Base-by-base conservation (phyloP, 2,329 filamentous ascomycete species). In the Penicillium concentricum region DNA sequence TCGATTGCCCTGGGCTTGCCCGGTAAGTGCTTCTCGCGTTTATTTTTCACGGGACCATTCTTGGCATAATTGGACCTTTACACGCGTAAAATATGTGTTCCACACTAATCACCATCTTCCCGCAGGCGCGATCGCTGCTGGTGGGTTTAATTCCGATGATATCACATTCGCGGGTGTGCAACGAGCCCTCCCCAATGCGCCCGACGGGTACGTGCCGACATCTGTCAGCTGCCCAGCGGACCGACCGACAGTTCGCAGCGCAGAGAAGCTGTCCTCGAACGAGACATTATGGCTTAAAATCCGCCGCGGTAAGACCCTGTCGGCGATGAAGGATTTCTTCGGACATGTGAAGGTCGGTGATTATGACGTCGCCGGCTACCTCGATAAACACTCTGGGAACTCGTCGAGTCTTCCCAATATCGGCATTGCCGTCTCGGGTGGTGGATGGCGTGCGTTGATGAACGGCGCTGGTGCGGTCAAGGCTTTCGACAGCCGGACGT, bases 371-470 rank as follows among this genome's bases (percentile, higher is more conserved):
- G 79, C 79, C 1, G 71, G 76, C 2, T 97, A 94, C 71, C 85
- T 97, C 65, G 81, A 87, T 52, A 76, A 76, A 2, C 72, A 84
- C 58, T 74, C 75, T 28, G 75, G 77, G 59, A 87, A 89, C 72
- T 77, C 77, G 0, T 80, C 81, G 16, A 78, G 79, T 2, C 66
- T 88, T 22, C 87, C 87, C 0, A 89, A 88, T 65, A 86, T 96
- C 59, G 91, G 82, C 16, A 84, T 96, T 61, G 90, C 91, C 10
- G 79, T 90, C 42, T 94, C 90, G 0, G 92, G 92, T 10, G 92
- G 92, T 71, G 92, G 92, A 38, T 96, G 94, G 72, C 83, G 92
- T 60, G 91, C 92, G n/a, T 80, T 95, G 78, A 79, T 93, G 78
- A 93, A 90, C 70, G 91, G 90, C 46, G 92, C 88, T n/a, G 92